phyloP scores from a whole-genome alignment of 176 grass and related monocot species.

The Oryza officinalis region DNA sequence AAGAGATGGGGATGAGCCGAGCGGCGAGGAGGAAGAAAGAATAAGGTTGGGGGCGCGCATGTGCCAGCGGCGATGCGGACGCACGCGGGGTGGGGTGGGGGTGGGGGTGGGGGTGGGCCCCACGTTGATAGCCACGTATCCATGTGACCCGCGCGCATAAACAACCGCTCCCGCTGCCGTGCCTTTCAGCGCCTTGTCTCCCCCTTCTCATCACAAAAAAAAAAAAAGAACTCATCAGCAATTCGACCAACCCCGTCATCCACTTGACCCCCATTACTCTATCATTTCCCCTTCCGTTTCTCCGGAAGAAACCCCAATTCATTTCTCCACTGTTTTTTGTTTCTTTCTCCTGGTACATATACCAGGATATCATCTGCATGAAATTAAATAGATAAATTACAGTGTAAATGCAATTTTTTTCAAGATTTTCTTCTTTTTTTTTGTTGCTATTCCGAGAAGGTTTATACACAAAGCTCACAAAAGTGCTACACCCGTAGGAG shows the following conservation, averaged over 20 bases:
- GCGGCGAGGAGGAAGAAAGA: no score
- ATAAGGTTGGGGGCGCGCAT: not conserved
- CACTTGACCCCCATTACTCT: not conserved
- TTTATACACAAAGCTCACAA: conserved; percentile 33
- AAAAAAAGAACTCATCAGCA: not conserved
- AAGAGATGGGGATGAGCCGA: no score
- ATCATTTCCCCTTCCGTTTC: not conserved
- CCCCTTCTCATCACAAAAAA: not conserved
- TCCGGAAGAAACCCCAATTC: not conserved
- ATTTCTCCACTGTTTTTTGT: not conserved
- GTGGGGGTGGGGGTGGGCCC: conserved; percentile 7
- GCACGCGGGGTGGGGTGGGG: not conserved
- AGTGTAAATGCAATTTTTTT: no score
- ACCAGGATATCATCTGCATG: not conserved
- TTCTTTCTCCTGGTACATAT: no score
- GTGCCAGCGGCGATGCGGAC: conserved; percentile 35
- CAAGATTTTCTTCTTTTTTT: not conserved
- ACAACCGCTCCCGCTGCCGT: conserved; percentile 30
- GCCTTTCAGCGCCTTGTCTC: conserved; percentile 53
- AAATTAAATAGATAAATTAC: no score
- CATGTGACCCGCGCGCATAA: conserved; percentile 44
- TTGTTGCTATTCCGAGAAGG: not conserved
- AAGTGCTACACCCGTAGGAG: conserved; percentile 44
- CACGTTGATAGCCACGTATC: conserved; percentile 36
- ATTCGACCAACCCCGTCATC: not conserved